Evolutionary conservation across 805 yeast genomes (phyloP).

Genomic region (Metschnikowia shivogae): DNA sequence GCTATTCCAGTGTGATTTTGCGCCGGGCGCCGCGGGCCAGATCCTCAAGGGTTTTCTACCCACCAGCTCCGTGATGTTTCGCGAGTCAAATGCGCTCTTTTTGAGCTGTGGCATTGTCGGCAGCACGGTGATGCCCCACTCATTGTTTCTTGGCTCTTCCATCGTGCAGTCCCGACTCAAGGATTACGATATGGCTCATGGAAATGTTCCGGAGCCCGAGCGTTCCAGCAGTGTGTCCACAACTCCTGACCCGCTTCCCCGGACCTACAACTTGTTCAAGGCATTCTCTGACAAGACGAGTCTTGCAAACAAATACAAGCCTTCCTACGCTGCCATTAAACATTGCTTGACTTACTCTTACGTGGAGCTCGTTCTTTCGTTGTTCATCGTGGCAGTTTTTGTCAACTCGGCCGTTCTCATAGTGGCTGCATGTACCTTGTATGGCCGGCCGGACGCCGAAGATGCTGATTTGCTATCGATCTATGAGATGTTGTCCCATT

Average conservation of each 20-base stretch:
- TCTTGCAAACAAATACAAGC: conserved; percentile 33
- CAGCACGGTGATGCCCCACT: conserved; percentile 47
- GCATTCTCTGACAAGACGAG: conserved; percentile 27
- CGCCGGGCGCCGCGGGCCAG: conserved; percentile 47
- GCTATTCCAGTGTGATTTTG: conserved; percentile 49
- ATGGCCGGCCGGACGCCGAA: conserved; percentile 41
- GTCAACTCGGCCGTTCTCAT: conserved; percentile 43
- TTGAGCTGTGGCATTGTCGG: conserved; percentile 45
- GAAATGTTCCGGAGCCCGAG: conserved; percentile 11
- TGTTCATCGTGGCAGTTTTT: conserved; percentile 41
- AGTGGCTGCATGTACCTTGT: conserved; percentile 42
- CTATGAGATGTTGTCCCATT: conserved; percentile 40
- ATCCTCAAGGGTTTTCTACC: conserved; percentile 73
- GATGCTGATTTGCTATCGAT: conserved; percentile 45
- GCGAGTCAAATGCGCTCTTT: conserved; percentile 37
- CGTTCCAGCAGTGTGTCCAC: background rate
- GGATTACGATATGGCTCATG: conserved; percentile 37
- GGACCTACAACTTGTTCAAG: conserved; percentile 18
- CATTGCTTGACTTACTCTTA: conserved; percentile 40
- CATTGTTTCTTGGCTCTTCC: conserved; percentile 42
- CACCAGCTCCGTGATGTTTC: conserved; percentile 24
- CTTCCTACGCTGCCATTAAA: conserved; percentile 39
- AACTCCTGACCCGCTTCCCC: conserved; percentile 11
- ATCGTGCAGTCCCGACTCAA: conserved; percentile 42
- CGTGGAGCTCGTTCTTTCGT: conserved; percentile 36